Evolutionary conservation across 192 early-diverging fungal genomes (phyloP), one percentile per base, ranked within the genome.

Genomic region (Backusella mclennaniae): DNA sequence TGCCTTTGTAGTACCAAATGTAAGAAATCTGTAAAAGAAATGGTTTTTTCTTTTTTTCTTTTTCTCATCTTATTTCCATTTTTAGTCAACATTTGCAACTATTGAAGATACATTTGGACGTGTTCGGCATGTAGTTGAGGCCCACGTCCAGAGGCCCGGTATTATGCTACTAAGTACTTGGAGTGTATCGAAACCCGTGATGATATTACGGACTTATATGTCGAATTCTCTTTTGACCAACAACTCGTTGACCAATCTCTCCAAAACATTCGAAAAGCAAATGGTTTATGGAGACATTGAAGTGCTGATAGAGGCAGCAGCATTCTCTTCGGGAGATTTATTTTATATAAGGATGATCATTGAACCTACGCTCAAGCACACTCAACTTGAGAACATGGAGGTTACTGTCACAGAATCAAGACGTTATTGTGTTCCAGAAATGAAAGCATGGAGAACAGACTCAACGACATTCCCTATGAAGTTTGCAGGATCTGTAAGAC

Each of bases 241-340:
- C 63, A 73, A 78, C 35, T 74, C 77, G 1, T n/a, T 78, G 9
- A 59, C 66, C 11, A 66, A 74, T 15, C 31, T 78, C 4, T 78
- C 77, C 7, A 59, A 73, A 29, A 78, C 77, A 23, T 78, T 78
- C 67, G 77, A 78, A n/a, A 78, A 78, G 21, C 63, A 78, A 26
- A 35, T 78, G 59, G 21, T 56, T 8, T 35, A 35, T 6, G 66
- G 63, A 15, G 72, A 78, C 67, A 41, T 78, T 67, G 71, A 78
- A 68, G 46, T 78, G 15, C 35, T 78, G 9, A 66, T 78, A 4
- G 77, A 78, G 56, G 44, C 63, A n/a, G 77, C 73, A 14, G 77
- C 77, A 17, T 78, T 78, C 66, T 78, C 77, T 33, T 74, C 72
- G 4, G 77, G 77, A 4, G 77, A 78, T 44, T 29, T 78, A 4